phyloP scores from a whole-genome alignment of 2,329 filamentous ascomycete species.

The Arthrobotrys entomopaga region DNA sequence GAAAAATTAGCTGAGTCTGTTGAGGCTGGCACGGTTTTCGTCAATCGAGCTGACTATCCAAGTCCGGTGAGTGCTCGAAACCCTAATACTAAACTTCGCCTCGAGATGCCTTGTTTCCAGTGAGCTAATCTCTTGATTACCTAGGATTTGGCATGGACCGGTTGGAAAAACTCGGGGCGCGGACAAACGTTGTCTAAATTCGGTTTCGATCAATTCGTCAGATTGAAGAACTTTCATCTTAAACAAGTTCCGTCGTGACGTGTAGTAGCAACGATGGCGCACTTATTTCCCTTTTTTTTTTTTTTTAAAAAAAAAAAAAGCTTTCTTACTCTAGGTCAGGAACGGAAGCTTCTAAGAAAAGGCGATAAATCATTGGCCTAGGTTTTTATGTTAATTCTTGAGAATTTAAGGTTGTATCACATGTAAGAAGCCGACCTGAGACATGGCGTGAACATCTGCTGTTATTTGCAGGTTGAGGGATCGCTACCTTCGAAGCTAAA shows the following conservation, averaged over 20 bases:
- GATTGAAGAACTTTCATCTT: slow-evolving; percentile 93
- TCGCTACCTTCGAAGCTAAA: no score
- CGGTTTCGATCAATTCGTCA: slow-evolving; percentile 94
- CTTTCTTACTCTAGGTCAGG: neutral
- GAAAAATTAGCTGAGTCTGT: slow-evolving; percentile 81
- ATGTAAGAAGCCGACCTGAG: slow-evolving; percentile 12
- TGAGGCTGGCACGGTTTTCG: slow-evolving; percentile 94
- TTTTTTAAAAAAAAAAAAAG: no score
- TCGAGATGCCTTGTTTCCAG: slow-evolving; percentile 12
- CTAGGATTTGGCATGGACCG: slow-evolving; percentile 93
- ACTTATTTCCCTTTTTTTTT: neutral
- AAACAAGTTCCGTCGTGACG: slow-evolving; percentile 74
- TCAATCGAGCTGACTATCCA: slow-evolving; percentile 92
- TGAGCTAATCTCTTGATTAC: slow-evolving; percentile 57
- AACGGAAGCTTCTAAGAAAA: no score
- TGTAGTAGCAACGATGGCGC: no score
- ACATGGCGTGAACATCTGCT: slow-evolving; percentile 7
- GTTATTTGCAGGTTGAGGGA: neutral
- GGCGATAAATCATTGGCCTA: neutral
- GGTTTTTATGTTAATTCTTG: slow-evolving; percentile 9
- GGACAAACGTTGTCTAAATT: slow-evolving; percentile 88
- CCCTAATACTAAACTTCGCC: slow-evolving; percentile 5
- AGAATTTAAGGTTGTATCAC: slow-evolving; percentile 16
- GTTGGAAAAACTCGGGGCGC: slow-evolving; percentile 96
- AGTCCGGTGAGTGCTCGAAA: slow-evolving; percentile 75